Evolutionary conservation across 1,139 yeast species (phyloP), one percentile per base, ranked within the genome.

Genomic region (Eremothecium coryli): DNA sequence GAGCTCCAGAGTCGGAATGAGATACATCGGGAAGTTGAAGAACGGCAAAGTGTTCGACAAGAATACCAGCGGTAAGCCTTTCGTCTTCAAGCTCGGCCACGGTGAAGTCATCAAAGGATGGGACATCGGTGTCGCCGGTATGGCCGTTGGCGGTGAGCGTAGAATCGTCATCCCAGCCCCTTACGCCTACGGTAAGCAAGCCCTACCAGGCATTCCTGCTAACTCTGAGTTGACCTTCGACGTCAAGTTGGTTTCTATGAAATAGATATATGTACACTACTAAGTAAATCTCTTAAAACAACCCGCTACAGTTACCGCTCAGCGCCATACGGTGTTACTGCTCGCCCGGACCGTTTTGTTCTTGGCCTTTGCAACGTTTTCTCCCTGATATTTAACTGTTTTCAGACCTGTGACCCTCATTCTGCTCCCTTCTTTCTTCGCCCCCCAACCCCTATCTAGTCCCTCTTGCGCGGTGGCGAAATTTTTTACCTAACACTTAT

Each of bases 71-170:
- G 99, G 99, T 52, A 88, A 85, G 70, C 98, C 99, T 55, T 90
- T 93, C 62, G 65, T 68, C 45, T 93, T 90, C 66, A 76, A 74
- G 46, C 74, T 90, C 50, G 98, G 98, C 54, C 84, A 82, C 62
- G 98, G 98, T 58, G 97, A 93, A 66, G 95, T 94, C 56, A 93
- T 93, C 70, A 85, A 84, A 65, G 98, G 97, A 45, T 90, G 95
- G 81, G 99, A 90, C 61, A 72, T 88, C 54, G 98, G 98, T 70
- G 93, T 90, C 52, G 85, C 88, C 39, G 98, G 98, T 61, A 88
- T 93, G 97, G 77, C 94, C 42, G 94, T 85, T 58, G 95, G 95
- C 53, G 98, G 98, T 58, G 98, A 93, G 72, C 86, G 99, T 73
- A 80, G 98, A 70, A 86, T 93, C 46, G 72, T 85, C 44, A 84